phyloP scores from a whole-genome alignment of 2,329 filamentous ascomycete species.

The Knoxdaviesia capensis region DNA sequence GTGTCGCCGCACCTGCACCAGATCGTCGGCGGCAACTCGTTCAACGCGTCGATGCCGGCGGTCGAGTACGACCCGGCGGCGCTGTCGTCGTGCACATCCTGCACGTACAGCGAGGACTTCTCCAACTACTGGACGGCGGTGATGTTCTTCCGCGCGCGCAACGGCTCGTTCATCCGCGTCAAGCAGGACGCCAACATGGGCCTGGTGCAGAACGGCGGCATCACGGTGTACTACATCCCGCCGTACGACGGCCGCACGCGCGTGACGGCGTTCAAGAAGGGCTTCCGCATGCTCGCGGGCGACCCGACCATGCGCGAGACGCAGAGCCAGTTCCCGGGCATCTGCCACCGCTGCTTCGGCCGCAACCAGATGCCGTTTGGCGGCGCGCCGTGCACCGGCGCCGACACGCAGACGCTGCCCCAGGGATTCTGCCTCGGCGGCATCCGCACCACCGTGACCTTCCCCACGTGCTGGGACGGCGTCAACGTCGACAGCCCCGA shows the following conservation, averaged over 20 bases:
- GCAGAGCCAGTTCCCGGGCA: slow-evolving; percentile 5
- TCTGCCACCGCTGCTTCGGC: slow-evolving; percentile 10
- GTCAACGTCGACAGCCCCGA: slow-evolving; percentile 29
- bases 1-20: slow-evolving; percentile 20
- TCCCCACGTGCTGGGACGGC: slow-evolving; percentile 38
- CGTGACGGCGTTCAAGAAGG: slow-evolving; percentile 14
- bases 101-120: slow-evolving; percentile 15
- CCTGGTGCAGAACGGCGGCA: slow-evolving; percentile 8
- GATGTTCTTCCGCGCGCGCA: slow-evolving; percentile 12
- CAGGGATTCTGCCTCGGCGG: slow-evolving; percentile 24
- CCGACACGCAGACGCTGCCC: slow-evolving; percentile 28
- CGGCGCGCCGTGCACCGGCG: slow-evolving; percentile 26
- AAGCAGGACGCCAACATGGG: slow-evolving; percentile 31
- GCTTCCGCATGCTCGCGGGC: slow-evolving; percentile 40
- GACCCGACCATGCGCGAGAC: slow-evolving; percentile 25
- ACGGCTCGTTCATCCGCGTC: slow-evolving; percentile 14
- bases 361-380: slow-evolving; percentile 38
- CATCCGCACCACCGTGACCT: slow-evolving; percentile 32
- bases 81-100: slow-evolving; percentile 8
- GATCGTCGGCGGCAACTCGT: slow-evolving; percentile 19
- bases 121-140: slow-evolving; percentile 17
- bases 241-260: slow-evolving; percentile 13
- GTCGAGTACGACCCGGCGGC: slow-evolving; percentile 9
- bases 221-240: slow-evolving; percentile 20
- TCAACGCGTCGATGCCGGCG: slow-evolving; percentile 9